phyloP scores from a whole-genome alignment of 1,284 basidiomycete genomes.

The Somion occarium region DNA sequence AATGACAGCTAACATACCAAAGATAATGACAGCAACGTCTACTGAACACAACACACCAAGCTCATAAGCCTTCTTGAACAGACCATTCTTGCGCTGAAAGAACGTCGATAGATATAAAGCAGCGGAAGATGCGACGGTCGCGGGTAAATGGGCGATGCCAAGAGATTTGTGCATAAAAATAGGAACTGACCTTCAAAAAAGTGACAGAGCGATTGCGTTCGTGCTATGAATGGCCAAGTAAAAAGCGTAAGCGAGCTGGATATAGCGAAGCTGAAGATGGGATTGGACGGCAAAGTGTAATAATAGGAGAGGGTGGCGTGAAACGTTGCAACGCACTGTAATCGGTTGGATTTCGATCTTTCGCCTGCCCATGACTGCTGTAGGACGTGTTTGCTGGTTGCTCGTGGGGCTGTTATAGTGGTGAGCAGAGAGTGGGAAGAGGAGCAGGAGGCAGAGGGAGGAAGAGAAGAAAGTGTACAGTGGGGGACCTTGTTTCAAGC shows the following conservation, averaged over 20 bases:
- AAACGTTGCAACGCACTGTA: constrained; percentile 44
- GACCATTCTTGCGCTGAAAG: constrained; percentile 74
- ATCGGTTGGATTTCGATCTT: constrained; percentile 91
- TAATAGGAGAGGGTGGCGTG: constrained; percentile 19
- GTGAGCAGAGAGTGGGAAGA: background rate
- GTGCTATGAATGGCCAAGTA: constrained; percentile 51
- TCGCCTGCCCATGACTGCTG: constrained; percentile 66
- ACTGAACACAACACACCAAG: constrained; percentile 75
- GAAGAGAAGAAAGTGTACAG: background rate
- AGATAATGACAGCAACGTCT: constrained; percentile 67
- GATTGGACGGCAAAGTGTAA: constrained; percentile 17
- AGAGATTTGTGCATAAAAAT: constrained; percentile 27
- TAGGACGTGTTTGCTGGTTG: constrained; percentile 6
- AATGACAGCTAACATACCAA: constrained; percentile 33
- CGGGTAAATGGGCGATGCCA: constrained; percentile 32
- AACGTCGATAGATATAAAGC: constrained; percentile 17
- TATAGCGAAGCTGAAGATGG: constrained; percentile 12
- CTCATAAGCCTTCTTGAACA: constrained; percentile 91
- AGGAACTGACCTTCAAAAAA: constrained; percentile 73
- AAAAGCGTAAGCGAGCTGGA: constrained; percentile 22
- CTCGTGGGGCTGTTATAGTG: background rate
- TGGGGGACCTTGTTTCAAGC: constrained; percentile 2
- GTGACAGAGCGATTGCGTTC: constrained; percentile 90
- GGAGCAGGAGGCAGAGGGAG: constrained; percentile 1
- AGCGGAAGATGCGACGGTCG: constrained; percentile 19